Base-by-base conservation (phyloP, 805 yeast species). In the Schwanniomyces occidentalis region DNA sequence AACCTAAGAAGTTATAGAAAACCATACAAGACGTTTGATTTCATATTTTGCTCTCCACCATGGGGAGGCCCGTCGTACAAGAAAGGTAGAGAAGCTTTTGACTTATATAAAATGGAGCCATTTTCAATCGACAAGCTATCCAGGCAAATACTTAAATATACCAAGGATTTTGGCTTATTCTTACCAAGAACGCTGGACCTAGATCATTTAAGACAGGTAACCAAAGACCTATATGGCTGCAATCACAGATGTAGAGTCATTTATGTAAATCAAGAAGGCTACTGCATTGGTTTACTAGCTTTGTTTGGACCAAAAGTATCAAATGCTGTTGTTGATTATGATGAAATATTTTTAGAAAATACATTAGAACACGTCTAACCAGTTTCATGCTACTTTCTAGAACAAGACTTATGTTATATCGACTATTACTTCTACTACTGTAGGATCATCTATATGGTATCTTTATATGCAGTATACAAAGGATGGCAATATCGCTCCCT, bases 51-150 rank as follows among this genome's bases (percentile, higher is more conserved):
- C n/a, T 82, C 91, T 1, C 95, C 95, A 1, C 95, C 95, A 0
- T 86, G 95, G 95, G 95, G 93, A 21, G 95, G 95, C 0, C 84
- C 87, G 0, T 52, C 58, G 2, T 86, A 85, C 54, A 58, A 62
- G 31, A 48, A 56, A 16, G 44, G 57, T n/a, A 53, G 54, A 0
- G 42, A 45, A 2, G 37, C 35, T 2, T 82, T 73, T 54, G 80
- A 81, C 44, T 54, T 82, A 15, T 58, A 60, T 24, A 40, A 54
- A 7, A 54, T 62, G 44, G 45, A 56, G 28, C 89, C 89, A 0
- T 55, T 80, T 27, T 60, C 68, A 2, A 41, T 83, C 7, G 63
- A 67, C 14, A 55, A 59, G 19, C 51, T 82, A 6, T 54, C 82
- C 17, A 30, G 32, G n/a, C 70, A 69, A 14, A 56, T 78, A 40